Evolutionary conservation across 2,329 filamentous ascomycete species (phyloP), one percentile per base, ranked within the genome.

Genomic region (Alternaria consortialis): DNA sequence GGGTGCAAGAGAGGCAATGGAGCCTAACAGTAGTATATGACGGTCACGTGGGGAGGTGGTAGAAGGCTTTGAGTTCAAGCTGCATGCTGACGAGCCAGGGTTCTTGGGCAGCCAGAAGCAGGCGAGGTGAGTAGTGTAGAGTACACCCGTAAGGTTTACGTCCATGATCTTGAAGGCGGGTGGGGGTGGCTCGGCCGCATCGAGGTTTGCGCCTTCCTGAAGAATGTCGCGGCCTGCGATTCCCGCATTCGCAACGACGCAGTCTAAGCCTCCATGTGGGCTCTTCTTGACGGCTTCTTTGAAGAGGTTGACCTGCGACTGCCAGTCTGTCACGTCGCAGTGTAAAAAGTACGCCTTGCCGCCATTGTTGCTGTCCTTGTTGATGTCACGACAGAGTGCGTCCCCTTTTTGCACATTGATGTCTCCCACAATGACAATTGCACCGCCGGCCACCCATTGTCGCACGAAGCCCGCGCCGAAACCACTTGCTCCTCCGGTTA

Each of bases 231-330:
- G 31, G 37, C 84, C 82, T 42, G 83, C 80, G 65, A 91, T 85
- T 47, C 89, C 90, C 0, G 89, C 89, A 71, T 90, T 90, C 62
- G 88, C 87, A 46, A 91, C 86, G 5, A 90, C 88, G 20, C 83
- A 80, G 74, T 91, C 87, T 63, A 91, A 84, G 12, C 83, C 83
- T 15, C 84, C 82, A 52, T 84, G 81, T 0, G 82, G 83, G 61
- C 86, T 88, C 56, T 86, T 77, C 53, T 80, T 79, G 37, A 82
- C 79, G 3, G 88, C 88, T 54, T 83, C 77, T 44, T 86, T 85
- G 81, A 91, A 92, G 55, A 91, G 81, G 29, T 83, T 79, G 46
- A 88, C 85, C 71, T 91, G 89, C 6, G 85, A 86, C 43, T 86
- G 79, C 87, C 88, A 91, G 64, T 84, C 81, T 1, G 86, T 87